These are phyloP conservation scores for Tolypocladium ophioglossoides DNA, from an alignment of 2,329 filamentous ascomycete species.

Conservation along the genomic window DNA sequence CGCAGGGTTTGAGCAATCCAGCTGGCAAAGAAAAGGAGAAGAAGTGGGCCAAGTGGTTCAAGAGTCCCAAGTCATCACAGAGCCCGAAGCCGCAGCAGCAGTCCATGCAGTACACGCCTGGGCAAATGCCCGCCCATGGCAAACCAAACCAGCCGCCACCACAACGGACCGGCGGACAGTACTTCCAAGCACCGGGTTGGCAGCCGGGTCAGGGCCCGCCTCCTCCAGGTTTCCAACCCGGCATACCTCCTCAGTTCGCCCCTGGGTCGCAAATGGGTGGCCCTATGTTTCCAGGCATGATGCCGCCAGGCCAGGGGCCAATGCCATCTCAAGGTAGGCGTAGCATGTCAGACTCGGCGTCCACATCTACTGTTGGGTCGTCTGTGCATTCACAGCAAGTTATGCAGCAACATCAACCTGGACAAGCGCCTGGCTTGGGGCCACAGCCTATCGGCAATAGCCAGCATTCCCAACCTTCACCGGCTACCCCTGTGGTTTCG, in stretches of 20 bases:
- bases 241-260: not conserved
- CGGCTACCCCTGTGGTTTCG: not conserved
- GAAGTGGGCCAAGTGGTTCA: slow-evolving; percentile 20
- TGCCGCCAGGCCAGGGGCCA: not conserved
- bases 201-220: slow-evolving; percentile 3
- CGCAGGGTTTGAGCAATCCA: not conserved
- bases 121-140: not conserved
- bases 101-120: not conserved
- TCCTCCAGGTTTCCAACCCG: not conserved
- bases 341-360: slow-evolving; percentile 2
- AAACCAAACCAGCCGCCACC: slow-evolving; percentile 1
- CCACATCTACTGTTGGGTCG: not conserved
- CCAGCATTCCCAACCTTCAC: not conserved
- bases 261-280: not conserved
- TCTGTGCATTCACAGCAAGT: not conserved
- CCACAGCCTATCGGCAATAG: not conserved
- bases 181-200: slow-evolving; percentile 1
- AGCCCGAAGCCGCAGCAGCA: slow-evolving; percentile 2
- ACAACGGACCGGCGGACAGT: slow-evolving; percentile 1
- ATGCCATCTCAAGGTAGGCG: not conserved
- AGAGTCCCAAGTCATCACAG: slow-evolving; percentile 9
- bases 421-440: not conserved
- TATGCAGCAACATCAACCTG: not conserved
- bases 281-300: slow-evolving; percentile 1
- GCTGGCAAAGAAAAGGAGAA: slow-evolving; percentile 12